A percentile compares a stretch with the other conserved stretches of the same genome.
Conservation (phyloP, 768 basidiomycete species). For the Leccinum subgranulosum region DNA sequence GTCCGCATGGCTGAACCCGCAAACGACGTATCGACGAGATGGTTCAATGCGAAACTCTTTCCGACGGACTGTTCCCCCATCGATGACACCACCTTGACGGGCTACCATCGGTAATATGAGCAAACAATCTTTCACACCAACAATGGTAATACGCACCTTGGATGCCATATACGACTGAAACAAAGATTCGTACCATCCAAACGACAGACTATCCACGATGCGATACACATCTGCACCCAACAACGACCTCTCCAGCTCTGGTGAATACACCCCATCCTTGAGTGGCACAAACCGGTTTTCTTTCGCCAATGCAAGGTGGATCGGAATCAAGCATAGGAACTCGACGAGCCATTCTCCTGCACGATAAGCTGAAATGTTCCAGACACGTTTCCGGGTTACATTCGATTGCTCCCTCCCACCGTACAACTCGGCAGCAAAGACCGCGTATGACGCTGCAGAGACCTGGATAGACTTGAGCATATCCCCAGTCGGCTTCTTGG, state of each 20-base stretch:
- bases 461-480: conserved; percentile 39
- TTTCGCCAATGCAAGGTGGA: conserved; percentile 56
- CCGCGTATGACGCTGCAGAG: conserved; percentile 27
- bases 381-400: conserved; percentile 3
- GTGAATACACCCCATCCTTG: conserved; percentile 53
- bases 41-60: conserved; percentile 57
- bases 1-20: conserved; percentile 67
- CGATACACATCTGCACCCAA: conserved; percentile 56
- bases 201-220: conserved; percentile 53
- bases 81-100: conserved; percentile 62
- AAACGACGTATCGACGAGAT: conserved; percentile 62
- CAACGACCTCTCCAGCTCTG: conserved; percentile 47
- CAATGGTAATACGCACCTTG: conserved; percentile 35
- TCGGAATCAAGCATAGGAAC: conserved; percentile 59
- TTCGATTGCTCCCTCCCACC: not conserved
- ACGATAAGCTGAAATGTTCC: conserved; percentile 38
- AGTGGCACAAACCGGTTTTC: conserved; percentile 62
- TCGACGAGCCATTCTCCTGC: conserved; percentile 64
- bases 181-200: conserved; percentile 66
- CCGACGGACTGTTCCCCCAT: conserved; percentile 71
- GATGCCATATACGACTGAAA: conserved; percentile 60
- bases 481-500: conserved; percentile 51
- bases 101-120: conserved; percentile 31
- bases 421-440: conserved; percentile 22
- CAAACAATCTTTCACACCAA: fast-evolving